Evolutionary conservation across 2,329 filamentous ascomycete species (phyloP).

Genomic region (Aspergillus fructus): DNA sequence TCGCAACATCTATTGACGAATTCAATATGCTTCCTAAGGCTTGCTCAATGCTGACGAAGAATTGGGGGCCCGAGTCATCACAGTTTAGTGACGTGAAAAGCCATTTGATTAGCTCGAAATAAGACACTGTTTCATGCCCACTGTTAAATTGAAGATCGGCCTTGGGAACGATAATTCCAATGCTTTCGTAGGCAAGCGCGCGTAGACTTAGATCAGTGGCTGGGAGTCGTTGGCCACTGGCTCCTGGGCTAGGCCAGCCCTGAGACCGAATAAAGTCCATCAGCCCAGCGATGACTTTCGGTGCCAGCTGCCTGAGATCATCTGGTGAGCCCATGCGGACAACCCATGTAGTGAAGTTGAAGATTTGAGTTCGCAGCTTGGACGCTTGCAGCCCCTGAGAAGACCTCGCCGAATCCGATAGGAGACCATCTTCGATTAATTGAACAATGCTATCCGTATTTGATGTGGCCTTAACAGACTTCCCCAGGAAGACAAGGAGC

Average conservation of each 20-base stretch:
- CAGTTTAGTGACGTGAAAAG: slow-evolving; percentile 80
- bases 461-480: slow-evolving; percentile 70
- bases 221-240: slow-evolving; percentile 53
- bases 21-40: slow-evolving; percentile 76
- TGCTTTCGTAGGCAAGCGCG: slow-evolving; percentile 83
- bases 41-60: slow-evolving; percentile 85
- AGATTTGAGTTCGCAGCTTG: slow-evolving; percentile 78
- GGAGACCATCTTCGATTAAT: slow-evolving; percentile 67
- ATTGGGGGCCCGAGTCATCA: slow-evolving; percentile 70
- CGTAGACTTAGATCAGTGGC: slow-evolving; percentile 66
- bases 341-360: slow-evolving; percentile 84
- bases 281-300: slow-evolving; percentile 67
- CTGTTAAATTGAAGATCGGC: slow-evolving; percentile 37
- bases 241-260: slow-evolving; percentile 72
- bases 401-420: slow-evolving; percentile 41
- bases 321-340: slow-evolving; percentile 67
- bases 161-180: slow-evolving; percentile 69
- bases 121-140: slow-evolving; percentile 45
- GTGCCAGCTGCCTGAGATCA: slow-evolving; percentile 65
- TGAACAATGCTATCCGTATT: slow-evolving; percentile 67
- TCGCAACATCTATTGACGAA: slow-evolving; percentile 51
- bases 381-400: slow-evolving; percentile 68
- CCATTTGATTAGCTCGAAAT: slow-evolving; percentile 63
- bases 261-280: slow-evolving; percentile 73
- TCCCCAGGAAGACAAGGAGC: slow-evolving; percentile 72